Conservation (phyloP, 208 protist genomes). For the Crithidia mellificae region DNA sequence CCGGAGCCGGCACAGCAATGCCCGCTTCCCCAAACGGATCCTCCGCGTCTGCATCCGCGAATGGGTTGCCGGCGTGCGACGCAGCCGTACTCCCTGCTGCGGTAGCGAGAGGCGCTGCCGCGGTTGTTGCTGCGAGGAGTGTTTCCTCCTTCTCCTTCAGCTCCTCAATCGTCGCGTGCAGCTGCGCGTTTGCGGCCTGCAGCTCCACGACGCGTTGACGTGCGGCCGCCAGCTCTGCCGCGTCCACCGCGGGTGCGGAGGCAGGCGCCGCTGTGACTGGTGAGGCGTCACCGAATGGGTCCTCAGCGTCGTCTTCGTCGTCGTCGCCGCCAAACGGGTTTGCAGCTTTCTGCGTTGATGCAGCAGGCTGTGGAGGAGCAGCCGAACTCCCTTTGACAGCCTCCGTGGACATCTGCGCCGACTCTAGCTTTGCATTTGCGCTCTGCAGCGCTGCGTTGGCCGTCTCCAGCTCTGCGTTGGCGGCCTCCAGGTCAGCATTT, state of each 20-base stretch:
- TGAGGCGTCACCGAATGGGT: not conserved
- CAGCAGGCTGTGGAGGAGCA: not conserved
- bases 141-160: not conserved
- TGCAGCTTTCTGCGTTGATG: not conserved
- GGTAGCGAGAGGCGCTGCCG: not conserved
- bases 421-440: constrained; percentile 6
- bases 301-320: constrained; percentile 1
- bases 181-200: not conserved
- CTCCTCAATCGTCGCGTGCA: not conserved
- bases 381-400: too few relatives aligned
- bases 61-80: not conserved
- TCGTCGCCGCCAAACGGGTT: not conserved
- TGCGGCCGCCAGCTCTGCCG: too few relatives aligned
- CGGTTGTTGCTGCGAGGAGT: not conserved
- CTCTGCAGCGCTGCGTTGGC: constrained; percentile 10
- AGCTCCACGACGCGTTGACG: constrained; percentile 2
- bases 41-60: not conserved
- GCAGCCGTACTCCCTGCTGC: not conserved
- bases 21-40: not conserved
- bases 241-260: not conserved
- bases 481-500: not conserved
- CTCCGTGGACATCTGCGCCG: too few relatives aligned
- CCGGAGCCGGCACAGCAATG: not conserved
- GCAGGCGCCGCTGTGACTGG: not conserved
- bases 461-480: constrained; percentile 1